These are phyloP conservation scores for Tolypocladium nubicola DNA, from an alignment of 2,329 filamentous ascomycete species.

Conservation along the genomic window DNA sequence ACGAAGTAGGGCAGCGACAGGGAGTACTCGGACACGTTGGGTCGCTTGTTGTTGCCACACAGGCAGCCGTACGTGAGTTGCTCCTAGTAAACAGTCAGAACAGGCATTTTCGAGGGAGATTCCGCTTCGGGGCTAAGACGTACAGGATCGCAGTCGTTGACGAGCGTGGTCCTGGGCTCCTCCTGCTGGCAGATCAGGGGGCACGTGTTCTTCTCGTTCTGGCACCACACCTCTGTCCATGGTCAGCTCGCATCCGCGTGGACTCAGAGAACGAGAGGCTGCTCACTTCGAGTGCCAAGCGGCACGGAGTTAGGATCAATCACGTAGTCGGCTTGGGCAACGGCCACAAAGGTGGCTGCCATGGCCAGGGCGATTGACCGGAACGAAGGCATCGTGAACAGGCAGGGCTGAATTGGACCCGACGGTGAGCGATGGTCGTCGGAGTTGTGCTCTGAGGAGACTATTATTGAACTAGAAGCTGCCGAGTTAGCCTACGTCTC, in stretches of 20 bases:
- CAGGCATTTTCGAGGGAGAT: neutral
- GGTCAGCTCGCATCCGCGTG: conserved; percentile 9
- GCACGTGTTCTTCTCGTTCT: conserved; percentile 50
- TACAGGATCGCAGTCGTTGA: conserved; percentile 61
- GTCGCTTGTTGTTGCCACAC: conserved; percentile 54
- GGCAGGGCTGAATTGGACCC: neutral
- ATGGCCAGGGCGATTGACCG: conserved; percentile 42
- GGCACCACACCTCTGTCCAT: conserved; percentile 51
- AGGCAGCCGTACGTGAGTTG: conserved; percentile 61
- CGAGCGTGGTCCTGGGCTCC: conserved; percentile 36
- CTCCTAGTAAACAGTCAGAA: conserved; percentile 24
- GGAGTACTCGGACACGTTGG: conserved; percentile 68
- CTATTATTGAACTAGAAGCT: neutral
- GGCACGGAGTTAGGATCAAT: conserved; percentile 55
- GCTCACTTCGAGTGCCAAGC: conserved; percentile 39
- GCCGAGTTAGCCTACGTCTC: neutral
- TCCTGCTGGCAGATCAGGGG: conserved; percentile 61
- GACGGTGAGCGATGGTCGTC: neutral
- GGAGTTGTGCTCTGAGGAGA: neutral
- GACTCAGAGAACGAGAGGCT: neutral
- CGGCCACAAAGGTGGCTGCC: conserved; percentile 39
- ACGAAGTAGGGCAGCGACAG: conserved; percentile 70
- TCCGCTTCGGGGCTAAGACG: conserved; percentile 7
- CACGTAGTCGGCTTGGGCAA: conserved; percentile 44
- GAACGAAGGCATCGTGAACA: conserved; percentile 41